Conservation (phyloP, 108 stramenopile species). For the Cylindrotheca closterium region DNA sequence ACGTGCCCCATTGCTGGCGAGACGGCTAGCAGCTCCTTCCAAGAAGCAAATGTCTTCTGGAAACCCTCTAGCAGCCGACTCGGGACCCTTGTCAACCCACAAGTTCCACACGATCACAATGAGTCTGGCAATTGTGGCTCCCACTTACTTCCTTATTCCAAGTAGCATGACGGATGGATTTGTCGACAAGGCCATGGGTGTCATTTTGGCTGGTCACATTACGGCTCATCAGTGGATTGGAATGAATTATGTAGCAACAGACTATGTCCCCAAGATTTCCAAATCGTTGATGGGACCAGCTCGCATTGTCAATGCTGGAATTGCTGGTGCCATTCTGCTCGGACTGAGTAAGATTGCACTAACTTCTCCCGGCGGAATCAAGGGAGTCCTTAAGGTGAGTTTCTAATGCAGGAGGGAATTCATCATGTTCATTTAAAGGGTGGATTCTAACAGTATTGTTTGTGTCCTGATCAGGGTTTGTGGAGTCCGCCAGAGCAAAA, state of each 20-base stretch:
- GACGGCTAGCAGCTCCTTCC: background rate
- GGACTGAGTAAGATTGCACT: constrained; percentile 65
- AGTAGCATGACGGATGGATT: constrained; percentile 57
- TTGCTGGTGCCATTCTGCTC: constrained; percentile 60
- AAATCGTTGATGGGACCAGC: constrained; percentile 70
- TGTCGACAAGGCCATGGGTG: constrained; percentile 68
- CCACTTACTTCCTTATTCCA: constrained; percentile 65
- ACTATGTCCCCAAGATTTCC: constrained; percentile 89
- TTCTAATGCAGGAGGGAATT: no score
- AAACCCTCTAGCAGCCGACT: constrained; percentile 66
- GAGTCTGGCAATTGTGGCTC: constrained; percentile 61
- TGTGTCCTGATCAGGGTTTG: constrained; percentile 28
- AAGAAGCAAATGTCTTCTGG: constrained; percentile 8
- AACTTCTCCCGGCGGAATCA: constrained; percentile 66
- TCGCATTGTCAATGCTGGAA: constrained; percentile 65
- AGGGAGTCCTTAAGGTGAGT: constrained; percentile 52
- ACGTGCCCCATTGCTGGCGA: background rate
- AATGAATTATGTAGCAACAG: constrained; percentile 90
- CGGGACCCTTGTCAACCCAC: constrained; percentile 73
- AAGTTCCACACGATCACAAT: constrained; percentile 69
- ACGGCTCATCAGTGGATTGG: constrained; percentile 89
- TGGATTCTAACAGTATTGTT: no score
- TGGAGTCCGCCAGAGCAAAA: constrained; percentile 66
- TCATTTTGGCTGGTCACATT: constrained; percentile 66
- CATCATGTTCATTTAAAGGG: no score